Conservation (phyloP, 2,329 filamentous ascomycete genomes). For the Sporothrix variecibatus region DNA sequence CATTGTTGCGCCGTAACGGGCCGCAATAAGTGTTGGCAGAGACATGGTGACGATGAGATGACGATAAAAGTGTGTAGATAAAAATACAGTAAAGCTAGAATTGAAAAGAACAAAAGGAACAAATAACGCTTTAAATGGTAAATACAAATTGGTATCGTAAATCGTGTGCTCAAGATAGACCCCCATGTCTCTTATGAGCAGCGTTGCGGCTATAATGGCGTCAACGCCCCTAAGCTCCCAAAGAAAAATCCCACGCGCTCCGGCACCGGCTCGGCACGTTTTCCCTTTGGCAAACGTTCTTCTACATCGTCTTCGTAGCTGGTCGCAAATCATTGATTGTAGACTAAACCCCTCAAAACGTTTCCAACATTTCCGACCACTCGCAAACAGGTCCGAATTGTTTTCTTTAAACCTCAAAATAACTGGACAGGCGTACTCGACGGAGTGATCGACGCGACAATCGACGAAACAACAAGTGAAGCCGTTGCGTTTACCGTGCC, state of each 20-base stretch:
- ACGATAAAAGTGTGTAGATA: background rate
- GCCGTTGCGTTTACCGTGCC: background rate
- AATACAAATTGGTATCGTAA: conserved; percentile 13
- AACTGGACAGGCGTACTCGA: background rate
- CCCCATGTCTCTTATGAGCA: background rate
- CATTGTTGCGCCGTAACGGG: conserved; percentile 19
- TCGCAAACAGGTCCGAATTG: background rate
- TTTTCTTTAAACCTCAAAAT: background rate
- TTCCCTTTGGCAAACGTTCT: background rate
- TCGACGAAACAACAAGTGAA: background rate
- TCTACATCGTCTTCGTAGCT: background rate
- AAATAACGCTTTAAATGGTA: background rate
- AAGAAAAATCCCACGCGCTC: background rate
- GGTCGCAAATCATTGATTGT: background rate
- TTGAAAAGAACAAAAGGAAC: background rate
- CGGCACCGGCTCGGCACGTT: conserved; percentile 10
- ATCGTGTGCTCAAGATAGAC: background rate
- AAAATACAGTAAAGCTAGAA: background rate
- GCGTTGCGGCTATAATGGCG: background rate
- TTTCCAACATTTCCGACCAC: background rate
- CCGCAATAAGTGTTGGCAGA: background rate
- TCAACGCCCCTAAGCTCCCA: background rate
- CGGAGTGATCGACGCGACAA: background rate
- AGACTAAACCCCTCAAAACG: background rate
- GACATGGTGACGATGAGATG: conserved; percentile 4